Evolutionary conservation across 768 basidiomycete genomes (phyloP).

Genomic region (Kwoniella sp.): DNA sequence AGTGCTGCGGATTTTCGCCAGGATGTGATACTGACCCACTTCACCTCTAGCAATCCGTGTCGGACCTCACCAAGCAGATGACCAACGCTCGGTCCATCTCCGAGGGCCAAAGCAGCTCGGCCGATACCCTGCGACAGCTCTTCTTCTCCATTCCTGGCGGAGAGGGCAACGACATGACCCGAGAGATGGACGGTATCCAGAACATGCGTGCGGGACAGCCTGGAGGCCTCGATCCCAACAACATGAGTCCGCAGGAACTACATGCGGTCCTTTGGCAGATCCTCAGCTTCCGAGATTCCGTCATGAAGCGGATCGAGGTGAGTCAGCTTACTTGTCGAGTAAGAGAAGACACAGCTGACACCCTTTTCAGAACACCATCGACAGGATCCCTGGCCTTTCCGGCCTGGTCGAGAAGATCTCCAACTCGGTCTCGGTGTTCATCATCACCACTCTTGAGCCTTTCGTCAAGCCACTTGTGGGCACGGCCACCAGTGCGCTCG

Average conservation of each 20-base stretch:
- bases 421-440: constrained; percentile 69
- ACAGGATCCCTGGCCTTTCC: constrained; percentile 77
- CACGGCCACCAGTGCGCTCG: constrained; percentile 63
- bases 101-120: constrained; percentile 30
- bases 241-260: constrained; percentile 84
- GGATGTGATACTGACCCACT: not conserved
- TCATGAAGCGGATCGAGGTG: constrained; percentile 67
- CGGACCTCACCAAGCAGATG: constrained; percentile 76
- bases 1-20: not conserved
- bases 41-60: constrained; percentile 64
- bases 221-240: constrained; percentile 66
- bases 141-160: constrained; percentile 43
- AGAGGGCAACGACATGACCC: constrained; percentile 56
- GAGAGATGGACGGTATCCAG: constrained; percentile 71
- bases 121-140: constrained; percentile 31
- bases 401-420: constrained; percentile 69
- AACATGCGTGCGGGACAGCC: constrained; percentile 56
- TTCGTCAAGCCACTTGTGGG: constrained; percentile 75
- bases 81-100: constrained; percentile 63
- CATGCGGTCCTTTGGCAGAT: constrained; percentile 80
- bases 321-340: constrained; percentile 2
- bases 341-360: not conserved
- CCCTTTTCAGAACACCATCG: constrained; percentile 50
- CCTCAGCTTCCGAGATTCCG: constrained; percentile 74
- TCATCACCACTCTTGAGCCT: constrained; percentile 74